Percentiles rank a stretch among this genome's conserved stretches.
Evolutionary conservation across 1,139 yeast species (phyloP).

Genomic region (Geotrichum phurueaensis): DNA sequence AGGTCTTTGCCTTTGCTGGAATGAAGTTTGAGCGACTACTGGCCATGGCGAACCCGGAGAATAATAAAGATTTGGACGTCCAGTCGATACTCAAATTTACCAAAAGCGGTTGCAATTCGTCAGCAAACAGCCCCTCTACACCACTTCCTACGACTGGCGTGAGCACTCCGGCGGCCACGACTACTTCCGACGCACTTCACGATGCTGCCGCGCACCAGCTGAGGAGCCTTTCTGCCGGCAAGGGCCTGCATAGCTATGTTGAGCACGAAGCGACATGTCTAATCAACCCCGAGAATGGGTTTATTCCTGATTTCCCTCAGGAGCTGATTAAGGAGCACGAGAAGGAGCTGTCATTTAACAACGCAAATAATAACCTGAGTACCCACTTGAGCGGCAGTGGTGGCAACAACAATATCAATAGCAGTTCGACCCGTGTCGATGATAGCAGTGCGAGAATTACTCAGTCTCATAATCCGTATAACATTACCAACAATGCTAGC

Average conservation of each 20-base stretch:
- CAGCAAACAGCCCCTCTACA: neutral
- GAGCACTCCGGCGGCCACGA: neutral
- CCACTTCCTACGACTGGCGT: neutral
- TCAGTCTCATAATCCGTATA: neutral
- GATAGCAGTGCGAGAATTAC: neutral
- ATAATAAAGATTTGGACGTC: neutral
- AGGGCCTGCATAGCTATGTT: neutral
- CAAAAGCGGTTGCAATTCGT: neutral
- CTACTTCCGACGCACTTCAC: neutral
- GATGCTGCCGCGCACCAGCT: neutral
- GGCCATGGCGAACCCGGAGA: neutral
- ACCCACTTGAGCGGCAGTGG: neutral
- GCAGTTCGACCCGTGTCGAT: neutral
- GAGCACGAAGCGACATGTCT: neutral
- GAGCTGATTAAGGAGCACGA: neutral
- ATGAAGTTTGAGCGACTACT: conserved; percentile 2
- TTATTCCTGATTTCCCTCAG: neutral
- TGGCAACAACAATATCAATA: neutral
- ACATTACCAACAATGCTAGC: neutral
- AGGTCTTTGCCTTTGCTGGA: conserved; percentile 5
- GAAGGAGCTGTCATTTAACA: neutral
- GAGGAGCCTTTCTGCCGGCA: neutral
- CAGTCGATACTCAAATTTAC: neutral
- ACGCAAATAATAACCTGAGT: neutral
- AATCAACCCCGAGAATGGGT: neutral